Base-by-base conservation (phyloP, 805 yeast species). In the Kockiozyma suomiensis region DNA sequence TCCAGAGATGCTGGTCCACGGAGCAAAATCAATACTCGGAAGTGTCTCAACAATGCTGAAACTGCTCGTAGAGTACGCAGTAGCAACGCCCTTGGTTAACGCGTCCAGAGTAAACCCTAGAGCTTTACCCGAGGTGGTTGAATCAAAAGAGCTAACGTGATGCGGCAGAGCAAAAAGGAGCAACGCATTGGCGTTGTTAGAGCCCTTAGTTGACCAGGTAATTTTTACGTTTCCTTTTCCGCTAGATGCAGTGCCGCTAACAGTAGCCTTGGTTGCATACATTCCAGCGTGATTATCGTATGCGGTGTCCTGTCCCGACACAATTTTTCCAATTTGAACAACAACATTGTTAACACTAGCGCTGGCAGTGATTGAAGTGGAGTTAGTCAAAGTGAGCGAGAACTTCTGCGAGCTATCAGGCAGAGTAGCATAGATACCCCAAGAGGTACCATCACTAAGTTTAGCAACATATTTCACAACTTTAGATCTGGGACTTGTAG, bases 151-250 rank as follows among this genome's bases (percentile, higher is more conserved):
- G 1, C 72, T 72, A 33, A 77, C 78, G 65, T 85, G 90, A 71
- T 87, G 94, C 13, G 92, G 89, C 30, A 86, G 76, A 3, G 89
- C 89, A 70, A 81, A 87, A 38, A 86, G 71, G 26, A 86, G 70
- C 1, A 78, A 70, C 0, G 65, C 72, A 0, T 81, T 81, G 6
- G 77, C 75, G 35, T 75, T 76, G 4, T 83, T 73, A 69, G 3
- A 79, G 77, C 28, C 65, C 38, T n/a, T 30, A 38, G 50, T 49
- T 17, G 51, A 30, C 59, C 41, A 67, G 37, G 21, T 53, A 10
- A 61, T 59, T 23, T 35, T 42, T 23, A 49, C 50, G 42, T 45
- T 38, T 43, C 60, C 67, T 33, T 21, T 58, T 49, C 47, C 33
- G 25, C 48, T 51, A 8, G 26, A 28, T 8, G 56, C 64, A 25